These are phyloP conservation scores for Fusarium nisikadoi DNA, from an alignment of 2,329 filamentous ascomycete species.

Conservation along the genomic window DNA sequence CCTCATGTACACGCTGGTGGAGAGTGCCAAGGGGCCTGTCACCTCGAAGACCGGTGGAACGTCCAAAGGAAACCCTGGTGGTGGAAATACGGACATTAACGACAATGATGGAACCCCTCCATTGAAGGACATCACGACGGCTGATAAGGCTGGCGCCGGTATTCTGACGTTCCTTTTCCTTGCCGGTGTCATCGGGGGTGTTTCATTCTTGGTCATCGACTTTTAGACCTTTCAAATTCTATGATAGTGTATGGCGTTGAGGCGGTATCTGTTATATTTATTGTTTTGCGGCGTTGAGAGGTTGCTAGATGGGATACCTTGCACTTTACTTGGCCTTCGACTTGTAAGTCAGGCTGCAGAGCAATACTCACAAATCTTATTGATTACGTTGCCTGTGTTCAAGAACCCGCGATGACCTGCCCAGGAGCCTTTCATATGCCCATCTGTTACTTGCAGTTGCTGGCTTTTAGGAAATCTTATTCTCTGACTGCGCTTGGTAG, in stretches of 20 bases:
- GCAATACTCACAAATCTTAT: neutral
- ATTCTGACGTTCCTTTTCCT: slow-evolving; percentile 64
- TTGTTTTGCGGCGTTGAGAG: slow-evolving; percentile 12
- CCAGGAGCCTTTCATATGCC: neutral
- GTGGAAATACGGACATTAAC: slow-evolving; percentile 52
- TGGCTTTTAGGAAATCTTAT: neutral
- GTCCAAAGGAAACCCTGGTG: slow-evolving; percentile 61
- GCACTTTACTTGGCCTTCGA: neutral
- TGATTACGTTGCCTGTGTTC: neutral
- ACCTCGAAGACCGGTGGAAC: slow-evolving; percentile 69
- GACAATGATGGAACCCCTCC: slow-evolving; percentile 40
- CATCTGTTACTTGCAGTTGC: neutral
- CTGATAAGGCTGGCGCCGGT: slow-evolving; percentile 66
- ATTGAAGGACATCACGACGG: slow-evolving; percentile 53
- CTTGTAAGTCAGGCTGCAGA: neutral
- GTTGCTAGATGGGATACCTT: slow-evolving; percentile 8
- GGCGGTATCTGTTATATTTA: neutral
- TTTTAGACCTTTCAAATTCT: neutral
- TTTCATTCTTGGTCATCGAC: slow-evolving; percentile 49
- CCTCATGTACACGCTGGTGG: slow-evolving; percentile 69
- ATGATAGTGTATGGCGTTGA: neutral
- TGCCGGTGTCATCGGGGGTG: slow-evolving; percentile 61
- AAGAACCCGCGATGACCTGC: neutral
- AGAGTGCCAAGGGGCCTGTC: slow-evolving; percentile 55
- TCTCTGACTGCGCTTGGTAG: neutral